phyloP scores from a whole-genome alignment of 2,329 filamentous ascomycete species.

The Alternaria gaisen region DNA sequence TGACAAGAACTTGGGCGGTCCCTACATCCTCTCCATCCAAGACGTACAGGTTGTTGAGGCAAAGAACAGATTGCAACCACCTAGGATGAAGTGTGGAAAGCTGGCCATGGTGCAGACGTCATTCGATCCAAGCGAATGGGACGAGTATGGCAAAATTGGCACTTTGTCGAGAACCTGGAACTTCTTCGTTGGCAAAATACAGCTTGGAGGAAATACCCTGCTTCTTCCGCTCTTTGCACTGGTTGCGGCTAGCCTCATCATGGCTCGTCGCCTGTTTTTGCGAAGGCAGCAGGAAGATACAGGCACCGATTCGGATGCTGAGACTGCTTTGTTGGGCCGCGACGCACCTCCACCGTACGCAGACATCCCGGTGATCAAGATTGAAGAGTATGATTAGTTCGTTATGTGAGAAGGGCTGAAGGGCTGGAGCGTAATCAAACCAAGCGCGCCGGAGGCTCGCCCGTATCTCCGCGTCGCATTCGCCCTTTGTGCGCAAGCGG shows the following conservation, averaged over 20 bases:
- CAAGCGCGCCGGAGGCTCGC: slow-evolving; percentile 12
- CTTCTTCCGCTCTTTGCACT: slow-evolving; percentile 27
- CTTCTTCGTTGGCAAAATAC: slow-evolving; percentile 21
- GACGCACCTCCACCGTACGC: slow-evolving; percentile 29
- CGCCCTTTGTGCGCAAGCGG: slow-evolving; percentile 1
- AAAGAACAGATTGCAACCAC: slow-evolving; percentile 28
- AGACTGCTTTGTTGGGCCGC: slow-evolving; percentile 28
- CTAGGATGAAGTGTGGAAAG: slow-evolving; percentile 42
- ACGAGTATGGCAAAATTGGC: slow-evolving; percentile 40
- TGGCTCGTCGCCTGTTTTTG: slow-evolving; percentile 22
- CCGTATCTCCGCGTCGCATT: slow-evolving; percentile 18
- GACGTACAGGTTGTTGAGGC: slow-evolving; percentile 35
- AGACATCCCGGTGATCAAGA: slow-evolving; percentile 32
- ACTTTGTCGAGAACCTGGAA: slow-evolving; percentile 30
- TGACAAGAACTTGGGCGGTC: not conserved
- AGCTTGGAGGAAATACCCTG: slow-evolving; percentile 21
- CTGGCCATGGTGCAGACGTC: slow-evolving; percentile 33
- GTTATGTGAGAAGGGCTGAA: slow-evolving; percentile 6
- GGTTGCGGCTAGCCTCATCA: slow-evolving; percentile 20
- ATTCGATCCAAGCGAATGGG: slow-evolving; percentile 43
- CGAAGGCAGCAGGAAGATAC: slow-evolving; percentile 19
- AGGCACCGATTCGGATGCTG: slow-evolving; percentile 23
- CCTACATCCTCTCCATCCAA: slow-evolving; percentile 27
- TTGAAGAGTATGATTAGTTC: slow-evolving; percentile 31
- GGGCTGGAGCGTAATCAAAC: slow-evolving; percentile 20